Conservation (phyloP, 2,329 filamentous ascomycete genomes). For the Fusarium vanettenii region DNA sequence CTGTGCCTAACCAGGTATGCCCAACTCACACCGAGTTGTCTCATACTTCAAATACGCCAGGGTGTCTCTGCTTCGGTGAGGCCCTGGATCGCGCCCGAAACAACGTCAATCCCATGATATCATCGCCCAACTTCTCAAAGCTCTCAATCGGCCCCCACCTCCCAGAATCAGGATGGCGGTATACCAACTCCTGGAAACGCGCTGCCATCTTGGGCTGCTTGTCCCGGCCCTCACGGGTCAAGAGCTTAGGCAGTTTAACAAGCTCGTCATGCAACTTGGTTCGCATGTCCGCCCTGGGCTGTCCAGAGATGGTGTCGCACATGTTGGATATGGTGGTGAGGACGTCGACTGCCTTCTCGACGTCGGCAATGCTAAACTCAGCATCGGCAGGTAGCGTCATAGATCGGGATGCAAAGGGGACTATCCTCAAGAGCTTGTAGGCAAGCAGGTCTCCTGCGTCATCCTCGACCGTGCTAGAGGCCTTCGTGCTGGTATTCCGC, state of each 20-base stretch:
- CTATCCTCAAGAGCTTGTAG: background rate
- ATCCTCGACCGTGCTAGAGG: background rate
- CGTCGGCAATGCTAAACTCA: background rate
- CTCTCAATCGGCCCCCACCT: slow-evolving; percentile 23
- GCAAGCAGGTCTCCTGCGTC: background rate
- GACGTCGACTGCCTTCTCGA: slow-evolving; percentile 1
- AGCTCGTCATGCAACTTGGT: slow-evolving; percentile 2
- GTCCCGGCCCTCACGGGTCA: slow-evolving; percentile 5
- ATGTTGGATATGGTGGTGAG: slow-evolving; percentile 7
- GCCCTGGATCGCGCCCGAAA: slow-evolving; percentile 15
- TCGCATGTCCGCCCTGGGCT: background rate
- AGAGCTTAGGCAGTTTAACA: slow-evolving; percentile 15
- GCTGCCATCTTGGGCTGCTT: background rate
- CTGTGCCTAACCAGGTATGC: background rate
- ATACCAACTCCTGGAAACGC: slow-evolving; percentile 10
- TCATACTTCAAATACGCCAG: slow-evolving; percentile 18
- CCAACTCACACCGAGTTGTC: background rate
- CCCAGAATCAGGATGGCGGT: slow-evolving; percentile 1
- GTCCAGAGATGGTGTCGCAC: background rate
- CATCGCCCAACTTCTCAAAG: slow-evolving; percentile 12
- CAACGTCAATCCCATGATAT: background rate
- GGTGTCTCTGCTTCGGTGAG: slow-evolving; percentile 7
- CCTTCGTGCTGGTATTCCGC: background rate
- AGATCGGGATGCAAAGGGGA: background rate
- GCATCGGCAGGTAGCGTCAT: background rate